Evolutionary conservation across 2,329 filamentous ascomycete genomes (phyloP).

Genomic region (Fusarium sulawesiense): DNA sequence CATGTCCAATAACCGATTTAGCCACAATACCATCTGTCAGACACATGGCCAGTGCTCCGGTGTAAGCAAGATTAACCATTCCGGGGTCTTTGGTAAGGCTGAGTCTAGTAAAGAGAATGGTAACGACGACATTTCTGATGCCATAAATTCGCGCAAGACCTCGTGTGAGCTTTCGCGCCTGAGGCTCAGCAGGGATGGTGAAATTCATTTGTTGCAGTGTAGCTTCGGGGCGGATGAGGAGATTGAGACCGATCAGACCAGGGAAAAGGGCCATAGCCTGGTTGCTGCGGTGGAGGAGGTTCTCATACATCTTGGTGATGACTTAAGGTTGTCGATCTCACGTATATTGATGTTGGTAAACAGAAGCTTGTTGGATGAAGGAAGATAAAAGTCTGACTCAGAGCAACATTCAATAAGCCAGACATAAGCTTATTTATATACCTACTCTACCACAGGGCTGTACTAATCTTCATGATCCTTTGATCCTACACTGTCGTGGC

Average conservation of each 20-base stretch:
- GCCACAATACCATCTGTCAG: constrained; percentile 13
- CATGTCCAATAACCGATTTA: constrained; percentile 4
- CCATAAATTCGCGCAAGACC: constrained; percentile 10
- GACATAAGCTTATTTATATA: not conserved
- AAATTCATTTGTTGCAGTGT: not conserved
- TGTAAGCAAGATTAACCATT: not conserved
- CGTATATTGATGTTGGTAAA: too few species aligned
- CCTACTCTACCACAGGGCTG: not conserved
- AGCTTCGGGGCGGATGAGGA: constrained; percentile 11
- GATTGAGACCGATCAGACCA: constrained; percentile 13
- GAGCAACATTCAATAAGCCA: not conserved
- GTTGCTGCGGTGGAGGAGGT: not conserved
- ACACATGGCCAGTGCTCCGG: constrained; percentile 1
- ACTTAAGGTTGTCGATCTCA: not conserved
- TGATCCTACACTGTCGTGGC: not conserved
- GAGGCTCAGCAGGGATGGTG: not conserved
- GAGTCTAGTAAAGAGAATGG: not conserved
- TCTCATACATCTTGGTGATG: not conserved
- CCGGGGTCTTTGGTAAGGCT: not conserved
- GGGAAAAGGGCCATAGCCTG: not conserved
- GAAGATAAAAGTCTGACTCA: not conserved
- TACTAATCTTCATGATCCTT: not conserved
- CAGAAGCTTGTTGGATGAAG: not conserved
- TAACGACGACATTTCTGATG: constrained; percentile 12
- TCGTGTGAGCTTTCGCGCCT: constrained; percentile 1